Conservation (phyloP, 441 rosid genomes). For the Adansonia rubrostipa region DNA sequence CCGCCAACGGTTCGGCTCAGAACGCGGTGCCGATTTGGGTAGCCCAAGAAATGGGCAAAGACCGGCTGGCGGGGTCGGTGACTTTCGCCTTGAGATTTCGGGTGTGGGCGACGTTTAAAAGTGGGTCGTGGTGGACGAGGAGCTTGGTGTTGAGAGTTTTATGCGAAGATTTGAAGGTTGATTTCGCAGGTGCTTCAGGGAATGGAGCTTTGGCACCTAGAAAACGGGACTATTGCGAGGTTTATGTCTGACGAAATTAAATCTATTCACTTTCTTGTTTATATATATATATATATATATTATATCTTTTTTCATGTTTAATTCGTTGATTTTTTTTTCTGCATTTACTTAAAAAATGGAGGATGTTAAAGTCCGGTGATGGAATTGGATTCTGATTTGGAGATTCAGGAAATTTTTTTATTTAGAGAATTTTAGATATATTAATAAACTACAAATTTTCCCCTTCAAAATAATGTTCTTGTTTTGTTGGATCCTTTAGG, state of each 20-base stretch:
- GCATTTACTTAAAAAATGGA: too few species aligned
- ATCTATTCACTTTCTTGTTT: not conserved
- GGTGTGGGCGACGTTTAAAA: constrained; percentile 42
- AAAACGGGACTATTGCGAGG: constrained; percentile 42
- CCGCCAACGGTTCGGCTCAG: constrained; percentile 33
- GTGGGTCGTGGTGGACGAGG: constrained; percentile 42
- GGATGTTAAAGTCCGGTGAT: too few species aligned
- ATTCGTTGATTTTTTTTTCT: not conserved
- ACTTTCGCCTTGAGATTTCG: constrained; percentile 38
- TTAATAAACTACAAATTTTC: too few species aligned
- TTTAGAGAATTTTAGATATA: too few species aligned
- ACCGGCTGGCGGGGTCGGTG: constrained; percentile 40
- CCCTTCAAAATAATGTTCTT: too few species aligned
- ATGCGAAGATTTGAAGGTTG: constrained; percentile 49
- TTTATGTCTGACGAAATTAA: constrained; percentile 29
- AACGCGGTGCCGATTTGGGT: constrained; percentile 34
- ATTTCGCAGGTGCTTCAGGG: constrained; percentile 34
- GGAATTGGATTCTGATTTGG: too few species aligned
- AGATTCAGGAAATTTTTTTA: too few species aligned
- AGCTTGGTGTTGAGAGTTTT: constrained; percentile 39
- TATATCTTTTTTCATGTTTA: not conserved
- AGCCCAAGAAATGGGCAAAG: constrained; percentile 43
- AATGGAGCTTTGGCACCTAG: constrained; percentile 41
- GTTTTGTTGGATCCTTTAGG: too few species aligned
- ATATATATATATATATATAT: not conserved